Evolutionary conservation across 2,329 filamentous ascomycete species (phyloP), one percentile per base, ranked within the genome.

Genomic region (Colletotrichum liriopes): DNA sequence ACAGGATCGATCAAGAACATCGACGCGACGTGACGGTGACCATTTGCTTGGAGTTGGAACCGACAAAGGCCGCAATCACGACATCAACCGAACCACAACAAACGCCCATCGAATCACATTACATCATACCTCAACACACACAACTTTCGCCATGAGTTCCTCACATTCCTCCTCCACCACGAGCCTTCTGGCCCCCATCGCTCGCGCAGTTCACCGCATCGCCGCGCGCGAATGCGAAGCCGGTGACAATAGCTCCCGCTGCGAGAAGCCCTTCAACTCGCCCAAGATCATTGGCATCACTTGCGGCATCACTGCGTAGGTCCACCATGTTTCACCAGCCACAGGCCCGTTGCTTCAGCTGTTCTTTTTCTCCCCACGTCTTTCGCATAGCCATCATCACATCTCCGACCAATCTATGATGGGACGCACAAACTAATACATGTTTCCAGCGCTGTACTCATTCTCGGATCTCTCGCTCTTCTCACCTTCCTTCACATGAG

Each of bases 211-310:
- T 4, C 52, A 54, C 39, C 59, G 39, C 8, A 29, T 72, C 29
- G 59, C 52, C 29, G 65, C 52, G 32, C 69, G 69, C 26, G 69
- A 72, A 16, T 72, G 69, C 26, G 69, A 63, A 14, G 14, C 39
- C 11, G 65, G 54, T n/a, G 59, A 69, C 52, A 64, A 7, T 29
- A 60, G 59, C 65, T 16, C 52, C 20, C 69, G 65, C 32, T 72
- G 69, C 45, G 69, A 72, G 45, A 72, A 72, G 23, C 69, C 69
- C 59, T 60, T 41, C 32, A 18, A 62, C 43, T 69, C 69, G 16
- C 56, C 65, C 45, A 72, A 69, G 54, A 72, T 69, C 41, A 60
- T 72, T 16, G 58, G 58, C 20, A 69, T 69, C 54, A 69, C 69
- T 39, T 39, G 68, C 32, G 65, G 69, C 20, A 29, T 69, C 47